Evolutionary conservation across 2,329 filamentous ascomycete species (phyloP).

Genomic region (Colletotrichum coccodes): DNA sequence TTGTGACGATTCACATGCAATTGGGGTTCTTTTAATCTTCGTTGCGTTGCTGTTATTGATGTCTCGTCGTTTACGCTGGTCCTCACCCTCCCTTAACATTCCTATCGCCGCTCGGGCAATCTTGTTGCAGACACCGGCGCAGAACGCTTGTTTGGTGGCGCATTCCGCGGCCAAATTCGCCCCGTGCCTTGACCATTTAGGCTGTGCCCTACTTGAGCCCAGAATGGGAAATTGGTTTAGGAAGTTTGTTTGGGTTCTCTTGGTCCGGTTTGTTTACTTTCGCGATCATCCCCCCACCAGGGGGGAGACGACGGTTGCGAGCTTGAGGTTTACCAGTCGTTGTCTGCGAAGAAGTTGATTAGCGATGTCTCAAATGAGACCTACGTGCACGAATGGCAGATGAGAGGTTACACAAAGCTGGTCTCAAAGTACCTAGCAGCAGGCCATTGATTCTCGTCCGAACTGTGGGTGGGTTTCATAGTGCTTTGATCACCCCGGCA

Average conservation of each 20-base stretch:
- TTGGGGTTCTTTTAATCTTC: slow-evolving; percentile 24
- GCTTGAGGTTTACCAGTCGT: not conserved
- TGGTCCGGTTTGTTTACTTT: slow-evolving; percentile 18
- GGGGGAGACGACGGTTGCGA: not conserved
- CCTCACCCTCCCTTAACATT: slow-evolving; percentile 31
- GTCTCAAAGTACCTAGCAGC: not conserved
- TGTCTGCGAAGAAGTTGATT: not conserved
- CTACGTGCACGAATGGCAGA: not conserved
- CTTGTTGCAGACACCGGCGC: slow-evolving; percentile 33
- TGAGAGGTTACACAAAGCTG: too few species aligned
- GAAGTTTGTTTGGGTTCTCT: slow-evolving; percentile 26
- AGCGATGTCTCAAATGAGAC: not conserved
- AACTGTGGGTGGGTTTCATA: not conserved
- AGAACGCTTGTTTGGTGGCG: slow-evolving; percentile 29
- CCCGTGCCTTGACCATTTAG: slow-evolving; percentile 30
- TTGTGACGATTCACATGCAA: slow-evolving; percentile 24
- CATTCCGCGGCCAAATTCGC: slow-evolving; percentile 31
- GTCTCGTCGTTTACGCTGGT: slow-evolving; percentile 16
- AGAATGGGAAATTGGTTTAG: slow-evolving; percentile 4
- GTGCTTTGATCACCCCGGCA: slow-evolving; percentile 23
- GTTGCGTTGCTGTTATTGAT: slow-evolving; percentile 29
- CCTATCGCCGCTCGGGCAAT: slow-evolving; percentile 33
- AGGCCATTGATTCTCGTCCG: slow-evolving; percentile 7
- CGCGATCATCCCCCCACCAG: not conserved
- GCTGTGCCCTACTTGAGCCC: slow-evolving; percentile 5